Conservation (phyloP, 78 protist species). For the Polysphondylium violaceum region DNA sequence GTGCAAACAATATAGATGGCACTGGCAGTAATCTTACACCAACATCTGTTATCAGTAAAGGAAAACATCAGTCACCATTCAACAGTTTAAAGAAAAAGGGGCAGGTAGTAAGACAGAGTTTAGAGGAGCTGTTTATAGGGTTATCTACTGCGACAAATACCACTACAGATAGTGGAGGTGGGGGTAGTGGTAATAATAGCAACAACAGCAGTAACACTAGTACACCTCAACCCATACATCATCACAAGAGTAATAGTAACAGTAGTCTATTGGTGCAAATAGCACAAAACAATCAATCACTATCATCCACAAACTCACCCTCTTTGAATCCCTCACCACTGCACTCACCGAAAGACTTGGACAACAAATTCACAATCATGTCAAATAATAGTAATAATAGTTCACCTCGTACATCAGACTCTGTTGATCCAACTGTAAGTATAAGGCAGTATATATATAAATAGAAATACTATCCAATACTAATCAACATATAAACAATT, state of each 20-base stretch:
- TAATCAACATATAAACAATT: neutral
- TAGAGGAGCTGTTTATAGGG: conserved; percentile 46
- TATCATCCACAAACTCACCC: neutral
- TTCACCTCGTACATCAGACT: neutral
- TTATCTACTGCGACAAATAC: too few relatives aligned
- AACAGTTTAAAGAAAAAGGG: conserved; percentile 49
- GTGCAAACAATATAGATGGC: too few relatives aligned
- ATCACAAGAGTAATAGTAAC: neutral
- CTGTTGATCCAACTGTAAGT: conserved; percentile 25
- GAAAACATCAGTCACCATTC: conserved; percentile 41
- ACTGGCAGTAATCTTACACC: too few relatives aligned
- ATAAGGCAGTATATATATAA: neutral
- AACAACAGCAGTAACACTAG: neutral
- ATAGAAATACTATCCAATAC: neutral
- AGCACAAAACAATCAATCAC: neutral
- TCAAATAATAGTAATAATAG: neutral
- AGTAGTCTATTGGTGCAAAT: neutral
- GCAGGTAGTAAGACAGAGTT: conserved; percentile 10
- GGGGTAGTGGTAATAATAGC: neutral
- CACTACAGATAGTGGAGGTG: too few relatives aligned
- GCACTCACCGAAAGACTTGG: conserved; percentile 16
- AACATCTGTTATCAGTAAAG: too few relatives aligned
- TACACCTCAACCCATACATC: neutral
- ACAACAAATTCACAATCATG: conserved; percentile 1
- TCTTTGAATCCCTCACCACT: conserved; percentile 21